Conservation (phyloP, 768 basidiomycete species). For the Tulasnella sp. region DNA sequence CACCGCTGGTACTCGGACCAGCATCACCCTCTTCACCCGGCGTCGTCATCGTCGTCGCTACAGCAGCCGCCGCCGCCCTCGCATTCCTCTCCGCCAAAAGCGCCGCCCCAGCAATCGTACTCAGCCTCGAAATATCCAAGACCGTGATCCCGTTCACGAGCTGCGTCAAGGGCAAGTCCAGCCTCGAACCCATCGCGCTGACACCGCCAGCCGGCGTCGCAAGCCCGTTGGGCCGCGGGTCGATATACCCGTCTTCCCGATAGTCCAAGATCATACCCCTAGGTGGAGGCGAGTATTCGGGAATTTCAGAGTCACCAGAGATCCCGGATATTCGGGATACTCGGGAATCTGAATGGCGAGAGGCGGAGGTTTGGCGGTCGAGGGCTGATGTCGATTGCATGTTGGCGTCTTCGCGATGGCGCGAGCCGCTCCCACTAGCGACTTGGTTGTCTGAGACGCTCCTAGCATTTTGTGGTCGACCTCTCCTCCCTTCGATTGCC, state of each 20-base stretch:
- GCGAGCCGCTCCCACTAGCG: not conserved
- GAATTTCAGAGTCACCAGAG: constrained; percentile 14
- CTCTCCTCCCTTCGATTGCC: not conserved
- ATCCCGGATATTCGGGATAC: not conserved
- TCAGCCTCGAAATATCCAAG: not conserved
- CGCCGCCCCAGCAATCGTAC: not conserved
- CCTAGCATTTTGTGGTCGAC: not conserved
- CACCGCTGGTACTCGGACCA: not conserved
- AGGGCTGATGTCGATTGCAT: constrained; percentile 4
- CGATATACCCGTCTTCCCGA: not conserved
- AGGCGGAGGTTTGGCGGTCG: not conserved
- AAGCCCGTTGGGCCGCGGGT: not conserved
- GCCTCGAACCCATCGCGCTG: not conserved
- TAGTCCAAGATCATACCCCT: constrained; percentile 2
- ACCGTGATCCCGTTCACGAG: not conserved
- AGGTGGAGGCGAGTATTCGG: constrained; percentile 11
- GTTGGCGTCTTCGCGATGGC: not conserved
- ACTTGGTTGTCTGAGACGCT: not conserved
- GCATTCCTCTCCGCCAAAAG: not conserved
- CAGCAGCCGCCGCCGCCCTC: too few species aligned
- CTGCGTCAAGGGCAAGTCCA: not conserved
- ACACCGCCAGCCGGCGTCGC: not conserved
- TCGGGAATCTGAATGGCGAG: not conserved
- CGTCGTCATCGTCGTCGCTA: too few species aligned
- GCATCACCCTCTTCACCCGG: too few species aligned